Conservation (phyloP, 176 grass and related monocot species). For the Hyparrhenia diplandra region DNA sequence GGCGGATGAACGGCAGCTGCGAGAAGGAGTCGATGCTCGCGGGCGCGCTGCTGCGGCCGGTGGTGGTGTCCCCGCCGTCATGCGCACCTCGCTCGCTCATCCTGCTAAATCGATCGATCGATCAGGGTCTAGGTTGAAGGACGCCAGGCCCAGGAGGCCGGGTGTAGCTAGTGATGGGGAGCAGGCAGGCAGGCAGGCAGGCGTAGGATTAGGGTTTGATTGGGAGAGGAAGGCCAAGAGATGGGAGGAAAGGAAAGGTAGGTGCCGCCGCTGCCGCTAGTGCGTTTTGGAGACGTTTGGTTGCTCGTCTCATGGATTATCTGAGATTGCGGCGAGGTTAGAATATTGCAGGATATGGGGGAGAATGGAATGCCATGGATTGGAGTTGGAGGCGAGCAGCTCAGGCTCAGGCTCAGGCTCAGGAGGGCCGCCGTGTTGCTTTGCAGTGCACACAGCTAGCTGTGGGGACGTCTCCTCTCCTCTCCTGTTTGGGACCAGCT, state of each 20-base stretch:
- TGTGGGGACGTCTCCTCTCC: conserved; percentile 1
- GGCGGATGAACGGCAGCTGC: conserved; percentile 66
- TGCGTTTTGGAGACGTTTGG: background rate
- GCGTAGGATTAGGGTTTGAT: conserved; percentile 43
- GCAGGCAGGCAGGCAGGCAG: background rate
- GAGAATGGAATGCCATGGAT: conserved; percentile 14
- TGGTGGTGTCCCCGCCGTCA: background rate
- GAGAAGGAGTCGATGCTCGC: conserved; percentile 69
- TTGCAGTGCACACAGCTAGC: background rate
- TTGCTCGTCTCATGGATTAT: background rate
- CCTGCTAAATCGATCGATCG: background rate
- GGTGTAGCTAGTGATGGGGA: background rate
- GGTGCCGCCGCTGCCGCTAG: background rate
- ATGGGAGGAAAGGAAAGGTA: background rate
- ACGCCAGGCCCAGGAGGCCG: too few species aligned
- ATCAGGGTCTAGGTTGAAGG: background rate
- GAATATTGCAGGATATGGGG: conserved; percentile 26
- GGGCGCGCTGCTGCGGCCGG: background rate
- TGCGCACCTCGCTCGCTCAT: conserved; percentile 68
- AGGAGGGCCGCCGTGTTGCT: background rate
- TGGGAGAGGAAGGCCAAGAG: background rate
- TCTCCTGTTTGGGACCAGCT: conserved; percentile 13
- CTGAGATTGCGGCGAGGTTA: conserved; percentile 1
- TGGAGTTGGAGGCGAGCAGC: background rate
- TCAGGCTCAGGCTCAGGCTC: background rate